A percentile compares a stretch with the other conserved stretches of the same genome.
Evolutionary conservation across 768 basidiomycete genomes (phyloP).

Genomic region (Botryobasidium botryosum): DNA sequence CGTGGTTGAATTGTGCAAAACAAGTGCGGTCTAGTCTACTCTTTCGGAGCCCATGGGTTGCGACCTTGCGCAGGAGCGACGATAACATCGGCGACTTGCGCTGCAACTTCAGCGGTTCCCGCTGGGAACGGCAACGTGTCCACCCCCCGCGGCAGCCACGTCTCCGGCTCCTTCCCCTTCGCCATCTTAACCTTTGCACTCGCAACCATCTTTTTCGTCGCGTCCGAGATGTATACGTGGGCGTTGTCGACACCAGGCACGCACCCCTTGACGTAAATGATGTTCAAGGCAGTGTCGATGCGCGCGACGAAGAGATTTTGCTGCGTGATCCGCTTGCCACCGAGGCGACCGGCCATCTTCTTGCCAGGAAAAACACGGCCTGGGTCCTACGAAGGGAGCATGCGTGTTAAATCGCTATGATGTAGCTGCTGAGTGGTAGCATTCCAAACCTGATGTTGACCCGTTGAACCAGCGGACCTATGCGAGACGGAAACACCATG

Average conservation of each 20-base stretch:
- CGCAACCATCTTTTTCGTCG: constrained; percentile 69
- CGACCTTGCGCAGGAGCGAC: constrained; percentile 32
- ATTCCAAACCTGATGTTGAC: constrained; percentile 71
- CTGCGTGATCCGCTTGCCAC: constrained; percentile 59
- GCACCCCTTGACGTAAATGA: constrained; percentile 81
- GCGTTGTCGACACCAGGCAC: constrained; percentile 83
- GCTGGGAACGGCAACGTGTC: constrained; percentile 83
- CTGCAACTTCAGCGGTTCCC: constrained; percentile 63
- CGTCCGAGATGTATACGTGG: constrained; percentile 71
- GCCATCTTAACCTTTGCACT: constrained; percentile 45
- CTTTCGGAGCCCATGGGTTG: constrained; percentile 9
- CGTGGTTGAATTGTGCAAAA: too few species aligned
- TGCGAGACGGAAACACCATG: constrained; percentile 95
- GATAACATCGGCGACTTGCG: constrained; percentile 42
- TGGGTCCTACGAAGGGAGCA: constrained; percentile 47
- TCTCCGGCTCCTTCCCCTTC: constrained; percentile 56
- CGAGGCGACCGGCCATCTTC: constrained; percentile 95
- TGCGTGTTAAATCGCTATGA: constrained; percentile 1
- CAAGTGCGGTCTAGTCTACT: too few species aligned
- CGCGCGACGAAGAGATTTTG: constrained; percentile 85
- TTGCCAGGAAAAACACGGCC: constrained; percentile 93
- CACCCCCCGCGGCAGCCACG: constrained; percentile 60
- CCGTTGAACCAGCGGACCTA: constrained; percentile 82
- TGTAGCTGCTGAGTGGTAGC: not conserved
- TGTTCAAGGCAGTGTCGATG: constrained; percentile 69